Conservation (phyloP, 1,139 yeast species). For the Candida sp. region DNA sequence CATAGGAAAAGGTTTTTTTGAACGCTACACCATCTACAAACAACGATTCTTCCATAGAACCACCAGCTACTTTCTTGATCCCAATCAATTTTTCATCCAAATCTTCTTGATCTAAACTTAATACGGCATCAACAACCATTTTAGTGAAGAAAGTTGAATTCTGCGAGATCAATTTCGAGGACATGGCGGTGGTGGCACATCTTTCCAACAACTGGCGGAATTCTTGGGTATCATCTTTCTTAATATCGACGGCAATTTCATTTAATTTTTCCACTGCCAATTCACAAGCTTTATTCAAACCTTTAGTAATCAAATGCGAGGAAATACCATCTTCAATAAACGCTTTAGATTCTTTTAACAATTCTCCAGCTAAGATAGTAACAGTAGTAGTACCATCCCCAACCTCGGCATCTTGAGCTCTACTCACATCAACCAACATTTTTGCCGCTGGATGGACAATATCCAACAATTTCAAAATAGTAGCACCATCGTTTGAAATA, state of each 20-base stretch:
- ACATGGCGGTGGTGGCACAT: constrained; percentile 98
- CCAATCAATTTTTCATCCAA: constrained; percentile 91
- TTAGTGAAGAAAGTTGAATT: constrained; percentile 88
- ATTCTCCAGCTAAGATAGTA: constrained; percentile 90
- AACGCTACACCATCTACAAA: constrained; percentile 95
- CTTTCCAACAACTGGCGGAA: constrained; percentile 78
- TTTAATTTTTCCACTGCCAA: constrained; percentile 71
- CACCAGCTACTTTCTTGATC: constrained; percentile 93
- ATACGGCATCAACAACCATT: constrained; percentile 96
- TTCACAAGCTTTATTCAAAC: constrained; percentile 78
- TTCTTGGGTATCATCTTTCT: constrained; percentile 39
- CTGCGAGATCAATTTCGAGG: constrained; percentile 85
- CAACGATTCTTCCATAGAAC: constrained; percentile 90
- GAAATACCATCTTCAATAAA: constrained; percentile 97
- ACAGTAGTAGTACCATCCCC: constrained; percentile 99
- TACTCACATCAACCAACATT: constrained; percentile 88
- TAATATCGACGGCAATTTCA: constrained; percentile 73
- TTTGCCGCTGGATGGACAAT: constrained; percentile 99
- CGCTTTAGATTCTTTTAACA: constrained; percentile 82
- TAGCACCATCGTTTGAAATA: constrained; percentile 97
- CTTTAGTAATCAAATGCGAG: constrained; percentile 83
- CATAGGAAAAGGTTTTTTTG: constrained; percentile 94
- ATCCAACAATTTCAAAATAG: constrained; percentile 85
- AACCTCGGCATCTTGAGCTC: constrained; percentile 98
- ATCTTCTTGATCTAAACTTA: constrained; percentile 78